These are phyloP conservation scores for Geum urbanum DNA, from an alignment of 306 rosid species.

Conservation along the genomic window DNA sequence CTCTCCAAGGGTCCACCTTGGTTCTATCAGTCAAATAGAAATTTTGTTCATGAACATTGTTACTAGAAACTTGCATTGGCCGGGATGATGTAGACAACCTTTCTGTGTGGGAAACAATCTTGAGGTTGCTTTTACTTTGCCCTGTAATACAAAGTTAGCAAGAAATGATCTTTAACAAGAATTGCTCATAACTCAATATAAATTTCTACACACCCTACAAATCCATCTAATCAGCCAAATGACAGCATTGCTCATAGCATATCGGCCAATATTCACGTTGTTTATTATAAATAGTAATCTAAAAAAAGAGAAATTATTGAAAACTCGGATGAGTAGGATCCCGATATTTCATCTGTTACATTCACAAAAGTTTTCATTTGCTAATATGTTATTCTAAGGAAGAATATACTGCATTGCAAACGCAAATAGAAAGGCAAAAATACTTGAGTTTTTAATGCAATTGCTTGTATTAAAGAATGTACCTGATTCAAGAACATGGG, in stretches of 20 bases:
- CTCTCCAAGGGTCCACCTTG: conserved; percentile 49
- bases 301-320: no score
- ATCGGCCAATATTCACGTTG: not conserved
- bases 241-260: conserved; percentile 9
- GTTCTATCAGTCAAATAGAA: conserved; percentile 39
- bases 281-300: no score
- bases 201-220: conserved; percentile 1
- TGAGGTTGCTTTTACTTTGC: conserved; percentile 43
- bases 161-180: conserved; percentile 5
- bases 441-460: conserved; percentile 15
- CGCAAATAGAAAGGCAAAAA: not conserved
- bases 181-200: conserved; percentile 6
- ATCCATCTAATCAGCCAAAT: not conserved
- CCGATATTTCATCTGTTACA: conserved; percentile 7
- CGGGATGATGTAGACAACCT: conserved; percentile 44
- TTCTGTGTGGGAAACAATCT: conserved; percentile 45
- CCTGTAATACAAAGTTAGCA: conserved; percentile 43
- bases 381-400: not conserved
- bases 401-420: not conserved
- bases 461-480: conserved; percentile 24
- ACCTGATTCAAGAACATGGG: conserved; percentile 66
- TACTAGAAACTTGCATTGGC: conserved; percentile 40
- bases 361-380: not conserved
- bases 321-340: not conserved
- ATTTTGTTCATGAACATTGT: conserved; percentile 44